These are phyloP conservation scores for Phytophthora lateralis DNA, from an alignment of 352 stramenopile species.

Conservation along the genomic window DNA sequence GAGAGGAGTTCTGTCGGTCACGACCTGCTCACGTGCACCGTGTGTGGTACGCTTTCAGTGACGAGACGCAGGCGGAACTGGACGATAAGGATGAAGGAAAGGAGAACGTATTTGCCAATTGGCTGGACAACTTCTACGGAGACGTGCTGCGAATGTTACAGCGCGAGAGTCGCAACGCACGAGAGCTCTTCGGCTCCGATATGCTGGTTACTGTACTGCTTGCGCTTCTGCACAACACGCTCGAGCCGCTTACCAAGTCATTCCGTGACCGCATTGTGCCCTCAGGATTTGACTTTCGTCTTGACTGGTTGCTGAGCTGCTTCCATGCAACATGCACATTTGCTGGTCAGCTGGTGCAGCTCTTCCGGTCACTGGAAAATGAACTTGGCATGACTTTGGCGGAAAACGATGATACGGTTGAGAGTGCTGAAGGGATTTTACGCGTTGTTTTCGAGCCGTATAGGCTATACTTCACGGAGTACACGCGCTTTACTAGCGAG, in stretches of 20 bases:
- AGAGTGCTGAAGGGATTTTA: conserved; percentile 19
- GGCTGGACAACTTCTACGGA: conserved; percentile 64
- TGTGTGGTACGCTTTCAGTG: conserved; percentile 57
- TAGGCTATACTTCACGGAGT: conserved; percentile 62
- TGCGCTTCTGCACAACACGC: conserved; percentile 53
- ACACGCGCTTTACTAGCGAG: conserved; percentile 44
- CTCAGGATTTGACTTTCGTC: conserved; percentile 28
- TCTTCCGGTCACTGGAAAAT: conserved; percentile 47
- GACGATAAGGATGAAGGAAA: conserved; percentile 14
- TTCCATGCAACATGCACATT: conserved; percentile 58
- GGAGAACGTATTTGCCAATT: conserved; percentile 33
- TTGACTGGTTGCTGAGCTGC: conserved; percentile 44
- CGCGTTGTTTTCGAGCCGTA: conserved; percentile 57
- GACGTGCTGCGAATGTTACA: conserved; percentile 63
- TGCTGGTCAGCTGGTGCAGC: conserved; percentile 44
- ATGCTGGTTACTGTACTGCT: conserved; percentile 41
- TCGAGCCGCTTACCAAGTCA: conserved; percentile 51
- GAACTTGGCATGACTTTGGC: conserved; percentile 20
- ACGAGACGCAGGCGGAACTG: conserved; percentile 15
- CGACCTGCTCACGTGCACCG: conserved; percentile 60
- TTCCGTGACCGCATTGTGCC: conserved; percentile 58
- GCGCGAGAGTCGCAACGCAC: conserved; percentile 46
- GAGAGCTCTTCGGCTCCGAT: conserved; percentile 53
- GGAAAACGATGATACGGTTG: conserved; percentile 5
- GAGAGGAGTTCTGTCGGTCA: conserved; percentile 50